phyloP scores from a whole-genome alignment of 176 grass and related monocot species.

The Oryza glumipatula region DNA sequence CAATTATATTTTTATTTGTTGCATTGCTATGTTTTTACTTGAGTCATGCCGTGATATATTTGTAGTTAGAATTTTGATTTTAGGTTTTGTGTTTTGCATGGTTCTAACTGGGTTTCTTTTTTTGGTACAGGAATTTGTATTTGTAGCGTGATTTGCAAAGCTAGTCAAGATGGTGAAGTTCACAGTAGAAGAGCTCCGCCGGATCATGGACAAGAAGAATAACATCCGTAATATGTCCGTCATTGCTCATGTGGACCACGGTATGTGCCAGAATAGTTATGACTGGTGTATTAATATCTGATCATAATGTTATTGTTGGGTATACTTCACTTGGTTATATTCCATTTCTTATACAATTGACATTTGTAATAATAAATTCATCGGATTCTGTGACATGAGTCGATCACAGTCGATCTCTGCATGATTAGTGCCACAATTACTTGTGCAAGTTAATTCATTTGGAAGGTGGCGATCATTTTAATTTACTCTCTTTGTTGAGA shows the following conservation, averaged over 20 bases:
- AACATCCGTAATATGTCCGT: conserved; percentile 95
- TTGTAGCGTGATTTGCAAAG: conserved; percentile 33
- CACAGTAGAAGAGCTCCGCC: conserved; percentile 79
- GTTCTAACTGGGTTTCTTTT: background rate
- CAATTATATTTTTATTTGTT: background rate
- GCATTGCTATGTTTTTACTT: background rate
- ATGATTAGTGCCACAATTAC: background rate
- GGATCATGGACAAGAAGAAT: conserved; percentile 88
- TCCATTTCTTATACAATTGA: background rate
- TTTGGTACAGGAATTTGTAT: conserved; percentile 18
- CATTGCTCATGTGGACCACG: conserved; percentile 89
- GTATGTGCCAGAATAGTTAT: conserved; percentile 33
- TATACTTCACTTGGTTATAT: background rate
- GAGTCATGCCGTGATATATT: background rate
- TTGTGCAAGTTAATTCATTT: background rate
- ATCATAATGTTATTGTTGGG: background rate
- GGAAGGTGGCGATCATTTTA: background rate
- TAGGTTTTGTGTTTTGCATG: background rate
- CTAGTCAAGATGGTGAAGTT: conserved; percentile 93
- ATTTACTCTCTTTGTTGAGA: background rate
- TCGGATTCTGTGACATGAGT: background rate
- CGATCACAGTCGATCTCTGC: background rate
- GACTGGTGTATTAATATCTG: background rate
- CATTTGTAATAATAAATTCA: background rate
- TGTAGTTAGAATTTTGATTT: too few species aligned